phyloP scores from a whole-genome alignment of 1,139 yeast species.

The Pichia sp. region DNA sequence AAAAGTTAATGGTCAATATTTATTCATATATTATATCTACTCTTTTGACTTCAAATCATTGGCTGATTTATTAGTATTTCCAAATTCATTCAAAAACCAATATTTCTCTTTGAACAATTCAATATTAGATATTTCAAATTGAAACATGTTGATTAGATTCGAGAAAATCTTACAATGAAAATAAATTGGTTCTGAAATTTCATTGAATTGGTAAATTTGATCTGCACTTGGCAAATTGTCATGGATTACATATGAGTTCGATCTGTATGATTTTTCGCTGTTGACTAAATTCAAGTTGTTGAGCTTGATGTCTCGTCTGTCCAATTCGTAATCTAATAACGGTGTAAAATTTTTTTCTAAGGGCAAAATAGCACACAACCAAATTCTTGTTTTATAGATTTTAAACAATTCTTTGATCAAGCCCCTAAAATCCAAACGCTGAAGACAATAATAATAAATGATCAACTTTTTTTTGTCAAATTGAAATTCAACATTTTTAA shows the following conservation, averaged over 20 bases:
- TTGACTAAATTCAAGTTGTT: slow-evolving; percentile 1
- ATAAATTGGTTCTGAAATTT: slow-evolving; percentile 22
- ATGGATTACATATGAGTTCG: slow-evolving; percentile 21
- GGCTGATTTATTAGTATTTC: no score
- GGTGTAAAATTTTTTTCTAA: slow-evolving; percentile 25
- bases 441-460: slow-evolving; percentile 77
- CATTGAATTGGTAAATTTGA: slow-evolving; percentile 18
- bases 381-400: slow-evolving; percentile 90
- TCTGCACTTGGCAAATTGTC: slow-evolving; percentile 24
- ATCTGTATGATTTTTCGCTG: slow-evolving; percentile 14
- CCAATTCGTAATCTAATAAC: slow-evolving; percentile 23
- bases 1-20: no score
- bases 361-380: slow-evolving; percentile 84
- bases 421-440: slow-evolving; percentile 85
- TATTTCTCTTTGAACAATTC: slow-evolving; percentile 20
- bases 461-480: slow-evolving; percentile 91
- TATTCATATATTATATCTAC: no score
- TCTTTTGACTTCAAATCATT: no score
- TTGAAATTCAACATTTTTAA: slow-evolving; percentile 77
- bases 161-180: slow-evolving; percentile 27
- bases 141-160: slow-evolving; percentile 25
- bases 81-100: slow-evolving; percentile 15
- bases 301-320: slow-evolving; percentile 14
- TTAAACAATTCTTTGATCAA: slow-evolving; percentile 88
- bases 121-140: slow-evolving; percentile 22